A percentile compares a stretch with the other conserved stretches of the same genome.
These are phyloP conservation scores for Elsinoe perseae DNA, from an alignment of 2,329 filamentous ascomycete species.

Conservation along the genomic window DNA sequence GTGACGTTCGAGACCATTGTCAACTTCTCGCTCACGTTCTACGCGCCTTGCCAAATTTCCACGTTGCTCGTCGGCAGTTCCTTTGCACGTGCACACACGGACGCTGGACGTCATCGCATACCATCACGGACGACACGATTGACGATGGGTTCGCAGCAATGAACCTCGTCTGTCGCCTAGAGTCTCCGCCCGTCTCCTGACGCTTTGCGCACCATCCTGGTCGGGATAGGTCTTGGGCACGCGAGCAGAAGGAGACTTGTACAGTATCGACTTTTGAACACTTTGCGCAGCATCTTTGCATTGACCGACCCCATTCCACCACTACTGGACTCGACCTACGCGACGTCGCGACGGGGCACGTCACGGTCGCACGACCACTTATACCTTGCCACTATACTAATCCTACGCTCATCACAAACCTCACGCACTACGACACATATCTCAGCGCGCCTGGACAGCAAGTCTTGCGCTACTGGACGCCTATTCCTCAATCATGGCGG, in stretches of 20 bases:
- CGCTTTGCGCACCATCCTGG: constrained; percentile 14
- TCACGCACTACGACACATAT: background rate
- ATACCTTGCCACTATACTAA: background rate
- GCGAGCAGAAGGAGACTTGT: constrained; percentile 11
- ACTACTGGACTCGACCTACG: background rate
- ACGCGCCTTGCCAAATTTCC: constrained; percentile 5
- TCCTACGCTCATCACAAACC: background rate
- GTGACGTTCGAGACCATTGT: constrained; percentile 12
- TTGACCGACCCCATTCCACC: background rate
- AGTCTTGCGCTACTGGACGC: background rate
- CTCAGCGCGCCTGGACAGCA: background rate
- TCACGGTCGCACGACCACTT: constrained; percentile 8
- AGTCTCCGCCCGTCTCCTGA: constrained; percentile 14
- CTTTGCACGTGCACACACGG: background rate
- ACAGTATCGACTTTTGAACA: background rate
- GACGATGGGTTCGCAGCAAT: constrained; percentile 13
- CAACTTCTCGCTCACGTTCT: constrained; percentile 3
- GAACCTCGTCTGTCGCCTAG: constrained; percentile 5
- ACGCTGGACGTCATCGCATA: constrained; percentile 12
- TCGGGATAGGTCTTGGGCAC: constrained; percentile 10
- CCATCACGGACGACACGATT: background rate
- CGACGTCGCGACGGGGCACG: background rate
- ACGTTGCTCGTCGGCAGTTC: constrained; percentile 1
- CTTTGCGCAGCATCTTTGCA: background rate
- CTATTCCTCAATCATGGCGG: background rate